Evolutionary conservation across 306 rosid genomes (phyloP).

Genomic region (Begonia fuchsioides): DNA sequence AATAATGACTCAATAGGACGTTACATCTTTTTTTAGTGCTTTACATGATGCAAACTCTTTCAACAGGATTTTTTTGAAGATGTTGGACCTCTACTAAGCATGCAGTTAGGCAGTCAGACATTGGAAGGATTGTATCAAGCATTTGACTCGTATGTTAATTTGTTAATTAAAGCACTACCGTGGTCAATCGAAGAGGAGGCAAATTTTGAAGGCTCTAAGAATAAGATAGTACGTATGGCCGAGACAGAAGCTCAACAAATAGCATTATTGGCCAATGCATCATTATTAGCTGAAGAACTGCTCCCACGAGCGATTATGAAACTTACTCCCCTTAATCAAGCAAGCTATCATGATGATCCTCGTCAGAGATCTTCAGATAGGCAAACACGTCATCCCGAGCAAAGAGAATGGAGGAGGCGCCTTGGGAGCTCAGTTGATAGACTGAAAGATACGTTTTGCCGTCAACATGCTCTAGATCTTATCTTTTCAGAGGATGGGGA

Average conservation of each 20-base stretch:
- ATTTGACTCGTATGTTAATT: slow-evolving; percentile 61
- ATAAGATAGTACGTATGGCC: slow-evolving; percentile 77
- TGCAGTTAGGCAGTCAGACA: slow-evolving; percentile 97
- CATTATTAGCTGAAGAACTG: slow-evolving; percentile 78
- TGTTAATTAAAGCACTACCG: slow-evolving; percentile 84
- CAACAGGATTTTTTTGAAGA: slow-evolving; percentile 85
- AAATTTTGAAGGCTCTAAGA: slow-evolving; percentile 59
- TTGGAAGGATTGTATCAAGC: slow-evolving; percentile 90
- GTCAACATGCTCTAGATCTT: slow-evolving; percentile 82
- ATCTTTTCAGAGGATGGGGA: slow-evolving; percentile 94
- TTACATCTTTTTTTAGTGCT: too few relatives aligned
- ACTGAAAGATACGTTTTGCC: slow-evolving; percentile 86
- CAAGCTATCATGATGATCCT: slow-evolving; percentile 42
- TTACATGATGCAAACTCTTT: too few relatives aligned
- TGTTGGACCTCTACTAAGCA: slow-evolving; percentile 90
- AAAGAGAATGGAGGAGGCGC: slow-evolving; percentile 94
- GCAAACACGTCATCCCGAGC: slow-evolving; percentile 97
- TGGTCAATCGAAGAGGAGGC: slow-evolving; percentile 91
- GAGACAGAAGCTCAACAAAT: slow-evolving; percentile 91
- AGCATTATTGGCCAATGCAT: slow-evolving; percentile 94
- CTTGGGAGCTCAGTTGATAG: slow-evolving; percentile 74
- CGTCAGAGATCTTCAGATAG: slow-evolving; percentile 67
- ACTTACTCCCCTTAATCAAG: slow-evolving; percentile 55
- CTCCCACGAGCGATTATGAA: slow-evolving; percentile 98
- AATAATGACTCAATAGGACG: too few relatives aligned